Base-by-base conservation (phyloP, 2,329 filamentous ascomycete species). In the Cordyceps tenuipes region DNA sequence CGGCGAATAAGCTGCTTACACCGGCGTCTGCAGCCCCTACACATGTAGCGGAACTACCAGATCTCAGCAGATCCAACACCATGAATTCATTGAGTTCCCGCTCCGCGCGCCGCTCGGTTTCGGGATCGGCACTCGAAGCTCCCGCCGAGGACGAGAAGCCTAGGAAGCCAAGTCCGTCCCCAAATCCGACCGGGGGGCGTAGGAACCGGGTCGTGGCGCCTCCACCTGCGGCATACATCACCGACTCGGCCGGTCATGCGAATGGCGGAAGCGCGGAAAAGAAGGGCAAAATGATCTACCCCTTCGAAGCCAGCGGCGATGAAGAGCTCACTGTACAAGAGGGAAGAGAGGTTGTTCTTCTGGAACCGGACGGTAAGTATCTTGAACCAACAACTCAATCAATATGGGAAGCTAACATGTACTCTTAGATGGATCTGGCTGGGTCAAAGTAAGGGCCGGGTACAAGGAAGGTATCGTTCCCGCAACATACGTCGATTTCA, bases 11-110 rank as follows among this genome's bases (percentile, higher is more conserved):
- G 36, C 71, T 82, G 26, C 71, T 83, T 7, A 77, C 76, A 46
- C 77, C 82, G 0, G 72, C 73, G 21, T 75, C 79, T 19, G 65
- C 68, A 1, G 68, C 70, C 51, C 66, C 66, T 13, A 59, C 68
- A 5, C 79, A 82, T 41, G 76, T 82, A 17, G 77, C 85, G 4
- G 86, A 89, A 61, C 76, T 87, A 57, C 87, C 90, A 0, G 79
- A 81, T 8, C 77, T 97, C 56, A 88, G 82, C 63, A 83, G 92
- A 46, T 88, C 88, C 63, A 90, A 96, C 70, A 97, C 93, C 0
- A 91, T 96, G 80, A 94, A 87, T 66, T 96, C 91, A 1, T 75
- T 96, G 31, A 94, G 89, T 71, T 97, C 92, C 0, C 91, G 91
- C 12, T 96, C 73, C 12, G 89, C 89, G 1, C 84, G 89, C 61